Conservation (phyloP, 202 grass and related monocot genomes). For the Cymbopogon flexuosus region DNA sequence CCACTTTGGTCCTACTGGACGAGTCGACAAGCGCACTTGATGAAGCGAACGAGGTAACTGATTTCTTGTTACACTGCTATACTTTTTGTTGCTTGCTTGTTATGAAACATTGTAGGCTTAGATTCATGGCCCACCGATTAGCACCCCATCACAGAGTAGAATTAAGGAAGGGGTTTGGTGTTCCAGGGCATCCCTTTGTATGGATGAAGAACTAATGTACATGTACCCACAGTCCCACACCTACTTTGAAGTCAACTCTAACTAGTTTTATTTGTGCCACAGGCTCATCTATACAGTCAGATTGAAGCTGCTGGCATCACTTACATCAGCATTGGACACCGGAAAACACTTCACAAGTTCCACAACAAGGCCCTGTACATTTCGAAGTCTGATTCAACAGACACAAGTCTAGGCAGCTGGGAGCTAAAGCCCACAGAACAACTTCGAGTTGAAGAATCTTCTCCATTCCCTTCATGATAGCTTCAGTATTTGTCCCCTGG, state of each 20-base stretch:
- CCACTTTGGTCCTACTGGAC: constrained; percentile 72
- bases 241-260: neutral
- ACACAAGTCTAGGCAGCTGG: constrained; percentile 43
- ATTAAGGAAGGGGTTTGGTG: neutral
- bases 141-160: neutral
- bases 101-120: neutral
- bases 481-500: neutral
- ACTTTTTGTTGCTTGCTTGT: neutral
- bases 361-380: constrained; percentile 78
- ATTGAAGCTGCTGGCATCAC: constrained; percentile 89
- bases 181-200: neutral
- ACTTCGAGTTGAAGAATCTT: constrained; percentile 43
- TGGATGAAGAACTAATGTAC: neutral
- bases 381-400: constrained; percentile 41
- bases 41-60: constrained; percentile 67
- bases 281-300: constrained; percentile 79
- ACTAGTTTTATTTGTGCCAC: constrained; percentile 7
- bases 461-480: constrained; percentile 39
- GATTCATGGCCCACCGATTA: neutral
- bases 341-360: constrained; percentile 75
- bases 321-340: constrained; percentile 84
- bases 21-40: constrained; percentile 96
- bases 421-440: constrained; percentile 38
- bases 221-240: neutral
- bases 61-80: neutral